These are phyloP conservation scores for Trichoderma asperelloides DNA, from an alignment of 495 filamentous ascomycete species.

Conservation along the genomic window DNA sequence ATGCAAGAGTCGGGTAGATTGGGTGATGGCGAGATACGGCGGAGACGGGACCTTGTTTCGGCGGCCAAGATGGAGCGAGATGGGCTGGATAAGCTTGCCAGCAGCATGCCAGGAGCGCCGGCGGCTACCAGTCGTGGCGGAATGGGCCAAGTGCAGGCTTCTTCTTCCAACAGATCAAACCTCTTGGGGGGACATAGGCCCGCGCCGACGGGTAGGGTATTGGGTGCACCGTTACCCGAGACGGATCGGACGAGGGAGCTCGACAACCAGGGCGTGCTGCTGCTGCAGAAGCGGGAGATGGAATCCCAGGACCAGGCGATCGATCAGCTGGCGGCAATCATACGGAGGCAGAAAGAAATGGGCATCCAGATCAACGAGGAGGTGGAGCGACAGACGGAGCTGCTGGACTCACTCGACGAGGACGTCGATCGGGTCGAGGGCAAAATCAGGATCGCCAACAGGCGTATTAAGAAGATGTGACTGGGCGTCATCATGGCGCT, in stretches of 20 bases:
- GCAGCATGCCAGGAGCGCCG: conserved; percentile 50
- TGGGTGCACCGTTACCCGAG: conserved; percentile 70
- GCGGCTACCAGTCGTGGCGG: conserved; percentile 15
- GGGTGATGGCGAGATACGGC: conserved; percentile 79
- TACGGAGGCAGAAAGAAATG: conserved; percentile 75
- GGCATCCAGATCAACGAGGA: conserved; percentile 79
- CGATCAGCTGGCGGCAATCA: conserved; percentile 63
- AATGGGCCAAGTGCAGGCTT: conserved; percentile 16
- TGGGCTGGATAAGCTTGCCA: conserved; percentile 71
- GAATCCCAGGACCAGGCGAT: conserved; percentile 77
- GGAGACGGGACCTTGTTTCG: conserved; percentile 69
- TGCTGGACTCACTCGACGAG: conserved; percentile 66
- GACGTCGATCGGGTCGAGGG: conserved; percentile 62
- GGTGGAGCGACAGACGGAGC: conserved; percentile 71
- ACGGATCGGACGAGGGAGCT: conserved; percentile 80
- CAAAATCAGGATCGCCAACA: conserved; percentile 78
- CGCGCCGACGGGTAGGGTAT: conserved; percentile 39
- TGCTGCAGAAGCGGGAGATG: conserved; percentile 79
- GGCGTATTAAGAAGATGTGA: conserved; percentile 66
- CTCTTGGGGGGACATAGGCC: conserved; percentile 20
- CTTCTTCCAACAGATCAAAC: conserved; percentile 24
- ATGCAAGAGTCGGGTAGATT: conserved; percentile 40
- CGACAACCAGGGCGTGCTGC: conserved; percentile 81
- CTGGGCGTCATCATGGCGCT: conserved; percentile 12
- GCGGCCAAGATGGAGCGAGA: conserved; percentile 77